Evolutionary conservation across 1,284 basidiomycete genomes (phyloP), one percentile per base, ranked within the genome.

Genomic region (Cystobasidiaceae sp.): DNA sequence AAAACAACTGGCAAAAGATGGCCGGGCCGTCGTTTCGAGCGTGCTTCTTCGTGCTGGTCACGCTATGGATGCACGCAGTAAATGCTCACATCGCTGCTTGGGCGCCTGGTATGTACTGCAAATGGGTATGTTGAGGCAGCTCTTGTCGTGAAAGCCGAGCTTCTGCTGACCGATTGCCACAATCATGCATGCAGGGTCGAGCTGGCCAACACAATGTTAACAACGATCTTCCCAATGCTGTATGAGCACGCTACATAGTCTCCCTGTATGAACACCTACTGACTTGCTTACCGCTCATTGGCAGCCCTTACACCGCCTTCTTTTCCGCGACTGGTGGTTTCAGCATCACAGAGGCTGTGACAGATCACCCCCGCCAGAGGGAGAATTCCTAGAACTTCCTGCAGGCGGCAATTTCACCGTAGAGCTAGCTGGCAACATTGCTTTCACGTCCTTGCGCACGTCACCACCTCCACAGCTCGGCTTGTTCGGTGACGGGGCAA

Each of bases 371-470:
- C 56, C 56, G 30, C 27, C 25, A 21, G 28, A 32, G 7, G 56
- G 56, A 25, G 56, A 59, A 25, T 59, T 33, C 30, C 32, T 59
- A 6, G 56, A 59, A 21, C 32, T 59, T 11, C 56, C 56, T 44
- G 56, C 56, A 23, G 56, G 56, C 17, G 56, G 56, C 6, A 59
- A 39, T 32, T 59, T 59, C 28, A 48, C 44, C 27, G 56, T 48
- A 5, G 56, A 59, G 15, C 15, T 59, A 49, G 43, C 56, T 37
- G 56, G 56, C 6, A 59, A 59, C 21, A n/a, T 59, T n/a, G 56
- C 56, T 33, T 59, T 59, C 23, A 59, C 27, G 4, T 28, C n/a
- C 25, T 19, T 46, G 44, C 45, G 44, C n/a, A 46, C 27, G 44
- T 49, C 28, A 32, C 56, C 56, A 3, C 28, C 30, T 15, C 56